A percentile compares a stretch with the other conserved stretches of the same genome.
Conservation (phyloP, 345 rosid species). For the Erysimum cheiranthoides region DNA sequence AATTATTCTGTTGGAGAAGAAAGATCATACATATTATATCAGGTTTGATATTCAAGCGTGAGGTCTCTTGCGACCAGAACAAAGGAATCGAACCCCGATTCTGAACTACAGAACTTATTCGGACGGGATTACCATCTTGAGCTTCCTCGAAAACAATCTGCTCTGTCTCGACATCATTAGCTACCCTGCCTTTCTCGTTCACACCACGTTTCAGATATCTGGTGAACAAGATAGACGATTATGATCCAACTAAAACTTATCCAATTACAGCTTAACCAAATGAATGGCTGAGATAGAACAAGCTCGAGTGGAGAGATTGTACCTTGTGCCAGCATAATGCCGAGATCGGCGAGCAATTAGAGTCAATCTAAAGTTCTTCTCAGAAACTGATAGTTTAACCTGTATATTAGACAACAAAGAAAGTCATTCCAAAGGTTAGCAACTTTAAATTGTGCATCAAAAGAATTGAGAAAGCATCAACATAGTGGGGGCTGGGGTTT, state of each 20-base stretch:
- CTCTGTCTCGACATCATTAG: slow-evolving; percentile 99
- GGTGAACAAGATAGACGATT: slow-evolving; percentile 35
- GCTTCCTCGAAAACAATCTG: slow-evolving; percentile 87
- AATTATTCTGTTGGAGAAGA: slow-evolving; percentile 17
- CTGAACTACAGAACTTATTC: slow-evolving; percentile 95
- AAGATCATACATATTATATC: slow-evolving; percentile 79
- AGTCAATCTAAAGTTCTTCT: slow-evolving; percentile 68
- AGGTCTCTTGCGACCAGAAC: slow-evolving; percentile 97
- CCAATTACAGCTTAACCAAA: slow-evolving; percentile 8
- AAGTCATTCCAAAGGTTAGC: slow-evolving; percentile 28
- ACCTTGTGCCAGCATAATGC: slow-evolving; percentile 99
- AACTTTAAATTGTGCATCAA: neutral
- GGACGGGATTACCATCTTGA: slow-evolving; percentile 62
- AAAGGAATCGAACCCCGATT: slow-evolving; percentile 96
- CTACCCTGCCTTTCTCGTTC: slow-evolving; percentile 93
- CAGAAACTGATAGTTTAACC: slow-evolving; percentile 72
- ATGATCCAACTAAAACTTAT: slow-evolving; percentile 4
- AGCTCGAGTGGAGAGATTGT: slow-evolving; percentile 18
- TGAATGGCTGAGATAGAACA: slow-evolving; percentile 3
- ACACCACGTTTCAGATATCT: slow-evolving; percentile 95
- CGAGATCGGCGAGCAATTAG: slow-evolving; percentile 92
- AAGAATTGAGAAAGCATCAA: slow-evolving; percentile 12
- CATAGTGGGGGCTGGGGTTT: neutral
- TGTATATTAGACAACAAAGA: slow-evolving; percentile 42
- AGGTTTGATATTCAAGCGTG: slow-evolving; percentile 84